A percentile compares a stretch with the other conserved stretches of the same genome.
Conservation (phyloP, 768 basidiomycete genomes). For the Pisolithus sp. region DNA sequence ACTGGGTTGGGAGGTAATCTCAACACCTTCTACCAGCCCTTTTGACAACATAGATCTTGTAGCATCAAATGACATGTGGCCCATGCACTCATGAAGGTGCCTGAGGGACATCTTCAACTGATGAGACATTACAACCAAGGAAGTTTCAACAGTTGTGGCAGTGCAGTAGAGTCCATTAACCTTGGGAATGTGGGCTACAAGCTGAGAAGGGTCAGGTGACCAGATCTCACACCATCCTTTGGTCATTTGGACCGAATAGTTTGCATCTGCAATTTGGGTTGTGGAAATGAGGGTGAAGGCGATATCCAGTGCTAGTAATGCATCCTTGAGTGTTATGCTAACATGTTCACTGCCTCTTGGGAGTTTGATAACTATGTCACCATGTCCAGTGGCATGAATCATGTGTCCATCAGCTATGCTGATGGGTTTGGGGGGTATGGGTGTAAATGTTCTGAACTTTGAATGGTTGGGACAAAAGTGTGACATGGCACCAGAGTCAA, state of each 20-base stretch:
- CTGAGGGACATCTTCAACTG: background rate
- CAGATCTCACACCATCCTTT: constrained; percentile 1
- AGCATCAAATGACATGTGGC: background rate
- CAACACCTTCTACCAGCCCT: background rate
- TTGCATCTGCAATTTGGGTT: background rate
- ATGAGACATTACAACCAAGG: background rate
- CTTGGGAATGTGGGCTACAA: background rate
- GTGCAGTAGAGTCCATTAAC: background rate
- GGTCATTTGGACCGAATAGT: background rate
- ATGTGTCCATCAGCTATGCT: constrained; percentile 19
- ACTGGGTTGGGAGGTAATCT: background rate
- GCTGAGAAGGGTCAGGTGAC: background rate
- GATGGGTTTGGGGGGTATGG: background rate
- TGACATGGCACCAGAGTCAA: background rate
- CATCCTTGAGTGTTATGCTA: background rate
- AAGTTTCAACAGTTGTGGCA: background rate
- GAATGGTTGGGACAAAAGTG: constrained; percentile 1
- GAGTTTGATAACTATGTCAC: constrained; percentile 23
- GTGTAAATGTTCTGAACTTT: background rate
- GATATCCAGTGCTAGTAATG: background rate
- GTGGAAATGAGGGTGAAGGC: constrained; percentile 4
- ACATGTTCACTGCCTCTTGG: constrained; percentile 15
- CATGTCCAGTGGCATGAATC: constrained; percentile 27
- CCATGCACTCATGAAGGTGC: constrained; percentile 2
- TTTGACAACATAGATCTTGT: background rate